Base-by-base conservation (phyloP, 768 basidiomycete genomes). In the Podaxis rugospora region DNA sequence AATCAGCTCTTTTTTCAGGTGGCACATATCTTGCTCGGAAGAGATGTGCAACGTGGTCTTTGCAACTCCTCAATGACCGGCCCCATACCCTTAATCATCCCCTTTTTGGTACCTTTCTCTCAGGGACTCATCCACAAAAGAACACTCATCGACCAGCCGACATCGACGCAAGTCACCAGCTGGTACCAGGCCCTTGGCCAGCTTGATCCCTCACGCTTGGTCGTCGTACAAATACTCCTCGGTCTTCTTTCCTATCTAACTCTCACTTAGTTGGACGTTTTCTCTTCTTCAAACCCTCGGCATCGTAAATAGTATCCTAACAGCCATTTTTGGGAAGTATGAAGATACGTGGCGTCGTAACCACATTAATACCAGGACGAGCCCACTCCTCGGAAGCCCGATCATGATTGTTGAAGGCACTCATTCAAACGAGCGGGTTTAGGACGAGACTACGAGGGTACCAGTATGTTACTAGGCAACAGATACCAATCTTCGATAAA, bases 161-260 rank as follows among this genome's bases (percentile, higher is more conserved):
- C 11, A n/a, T 18, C 44, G 9, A 10, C n/a, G 28, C 39, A 23
- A 39, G 42, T 32, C n/a, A 14, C 18, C 27, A 46, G 27, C 5
- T 9, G 28, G 32, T 18, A 50, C 49, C 57, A 42, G 51, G 25
- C 10, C 57, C 57, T 51, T 21, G 32, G 16, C 35, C 27, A 28
- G 6, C 27, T 28, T 28, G 27, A 28, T 28, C 35, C 59, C 51
- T 53, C 59, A 51, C 35, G 51, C 27, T 28, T 27, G 32, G 44
- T 42, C 42, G 23, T 52, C 40, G 18, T 51, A 35, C 51, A 53
- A 13, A 21, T 39, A 27, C n/a, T n/a, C 5, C 14, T 10, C 37
- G 10, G 58, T 7, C 50, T 60, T 60, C 59, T 46, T 60, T 47
- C 59, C 44, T 36, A 60, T 60, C 51, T 49, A 53, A 46, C 40